phyloP scores from a whole-genome alignment of 495 filamentous ascomycete species.

The Lasiosphaeria miniovina region DNA sequence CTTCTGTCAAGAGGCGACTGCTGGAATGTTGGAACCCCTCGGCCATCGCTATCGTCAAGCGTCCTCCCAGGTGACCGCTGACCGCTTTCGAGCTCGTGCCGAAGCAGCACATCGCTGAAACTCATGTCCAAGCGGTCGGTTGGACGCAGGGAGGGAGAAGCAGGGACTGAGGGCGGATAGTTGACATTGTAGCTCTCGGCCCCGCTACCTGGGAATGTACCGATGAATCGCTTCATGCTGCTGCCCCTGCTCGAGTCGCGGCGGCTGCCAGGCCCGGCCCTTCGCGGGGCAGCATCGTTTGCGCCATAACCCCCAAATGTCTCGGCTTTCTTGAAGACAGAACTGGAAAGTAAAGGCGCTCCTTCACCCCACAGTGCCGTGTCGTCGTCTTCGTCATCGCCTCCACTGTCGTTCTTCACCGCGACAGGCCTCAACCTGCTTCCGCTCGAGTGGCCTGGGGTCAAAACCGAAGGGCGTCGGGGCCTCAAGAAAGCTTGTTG shows the following conservation, averaged over 20 bases:
- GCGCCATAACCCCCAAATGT: slow-evolving; percentile 38
- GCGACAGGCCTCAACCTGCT: slow-evolving; percentile 33
- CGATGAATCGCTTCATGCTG: slow-evolving; percentile 32
- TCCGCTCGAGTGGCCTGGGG: slow-evolving; percentile 31
- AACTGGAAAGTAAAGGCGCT: slow-evolving; percentile 54
- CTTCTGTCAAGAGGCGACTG: slow-evolving; percentile 41
- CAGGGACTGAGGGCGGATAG: slow-evolving; percentile 92
- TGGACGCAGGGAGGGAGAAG: slow-evolving; percentile 61
- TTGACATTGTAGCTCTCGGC: slow-evolving; percentile 74
- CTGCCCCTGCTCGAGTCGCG: slow-evolving; percentile 41
- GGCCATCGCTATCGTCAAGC: slow-evolving; percentile 34
- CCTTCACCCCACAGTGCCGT: slow-evolving; percentile 47
- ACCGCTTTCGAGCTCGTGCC: slow-evolving; percentile 48
- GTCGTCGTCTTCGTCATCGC: slow-evolving; percentile 41
- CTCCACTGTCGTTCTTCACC: slow-evolving; percentile 26
- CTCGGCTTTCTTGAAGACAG: slow-evolving; percentile 30
- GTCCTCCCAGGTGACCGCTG: slow-evolving; percentile 30
- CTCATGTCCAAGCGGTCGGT: slow-evolving; percentile 53
- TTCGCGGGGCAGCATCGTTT: slow-evolving; percentile 27
- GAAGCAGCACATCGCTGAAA: slow-evolving; percentile 77
- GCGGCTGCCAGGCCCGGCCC: slow-evolving; percentile 29
- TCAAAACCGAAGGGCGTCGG: slow-evolving; percentile 54
- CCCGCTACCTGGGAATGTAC: slow-evolving; percentile 31
- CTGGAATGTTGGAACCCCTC: slow-evolving; percentile 23
- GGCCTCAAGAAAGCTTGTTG: slow-evolving; percentile 66